A percentile compares a stretch with the other conserved stretches of the same genome.
These are phyloP conservation scores for Plenodomus lindquistii DNA, from an alignment of 2,329 filamentous ascomycete genomes.

Conservation along the genomic window DNA sequence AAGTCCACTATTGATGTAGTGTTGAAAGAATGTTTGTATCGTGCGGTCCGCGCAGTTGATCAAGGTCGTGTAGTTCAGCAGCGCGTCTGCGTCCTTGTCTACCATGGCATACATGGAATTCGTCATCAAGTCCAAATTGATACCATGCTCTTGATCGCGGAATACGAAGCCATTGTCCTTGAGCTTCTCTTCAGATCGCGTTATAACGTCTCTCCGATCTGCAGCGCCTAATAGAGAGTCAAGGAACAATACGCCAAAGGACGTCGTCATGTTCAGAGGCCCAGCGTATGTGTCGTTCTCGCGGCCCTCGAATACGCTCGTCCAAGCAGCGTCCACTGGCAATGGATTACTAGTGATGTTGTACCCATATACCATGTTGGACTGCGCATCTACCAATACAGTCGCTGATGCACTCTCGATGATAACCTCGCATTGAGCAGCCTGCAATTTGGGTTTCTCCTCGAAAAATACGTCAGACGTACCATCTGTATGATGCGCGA, in stretches of 20 bases:
- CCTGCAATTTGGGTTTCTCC: constrained; percentile 12
- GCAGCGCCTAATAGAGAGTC: constrained; percentile 14
- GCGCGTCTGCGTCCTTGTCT: constrained; percentile 16
- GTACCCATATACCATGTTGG: constrained; percentile 8
- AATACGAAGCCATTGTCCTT: constrained; percentile 30
- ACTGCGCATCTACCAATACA: constrained; percentile 9
- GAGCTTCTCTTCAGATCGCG: neutral
- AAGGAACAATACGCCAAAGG: constrained; percentile 14
- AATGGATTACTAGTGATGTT: constrained; percentile 1
- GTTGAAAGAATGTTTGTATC: constrained; percentile 26
- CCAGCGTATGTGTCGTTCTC: constrained; percentile 4
- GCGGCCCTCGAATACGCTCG: constrained; percentile 5
- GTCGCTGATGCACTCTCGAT: constrained; percentile 15
- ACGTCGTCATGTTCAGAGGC: constrained; percentile 10
- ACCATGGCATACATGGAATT: constrained; percentile 34
- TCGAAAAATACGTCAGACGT: constrained; percentile 5
- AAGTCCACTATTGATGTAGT: constrained; percentile 13
- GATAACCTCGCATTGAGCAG: constrained; percentile 15
- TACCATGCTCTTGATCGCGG: constrained; percentile 21
- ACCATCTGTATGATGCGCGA: neutral
- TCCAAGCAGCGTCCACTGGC: constrained; percentile 6
- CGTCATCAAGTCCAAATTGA: constrained; percentile 39
- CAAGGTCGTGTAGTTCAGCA: constrained; percentile 19
- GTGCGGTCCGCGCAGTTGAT: constrained; percentile 19
- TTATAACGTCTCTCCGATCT: neutral